Evolutionary conservation across 2,329 filamentous ascomycete genomes (phyloP).

Genomic region (Botrytis elliptica): DNA sequence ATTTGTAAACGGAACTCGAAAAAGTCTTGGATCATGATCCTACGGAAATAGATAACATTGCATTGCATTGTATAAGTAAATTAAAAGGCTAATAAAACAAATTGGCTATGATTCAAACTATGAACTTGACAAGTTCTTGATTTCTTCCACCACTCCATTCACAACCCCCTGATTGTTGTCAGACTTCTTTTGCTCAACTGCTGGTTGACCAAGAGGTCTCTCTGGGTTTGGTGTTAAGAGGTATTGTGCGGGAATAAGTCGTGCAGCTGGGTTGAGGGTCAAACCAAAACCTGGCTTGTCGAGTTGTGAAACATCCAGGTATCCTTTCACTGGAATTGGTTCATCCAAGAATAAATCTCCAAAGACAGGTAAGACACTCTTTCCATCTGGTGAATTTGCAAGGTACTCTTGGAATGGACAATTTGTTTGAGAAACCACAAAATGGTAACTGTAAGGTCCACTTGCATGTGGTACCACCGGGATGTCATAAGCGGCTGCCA

Average conservation of each 20-base stretch:
- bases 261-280: slow-evolving; percentile 74
- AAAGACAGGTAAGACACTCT: slow-evolving; percentile 87
- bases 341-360: slow-evolving; percentile 89
- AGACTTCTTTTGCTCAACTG: slow-evolving; percentile 24
- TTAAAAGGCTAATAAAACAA: slow-evolving; percentile 11
- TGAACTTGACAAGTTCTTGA: slow-evolving; percentile 31
- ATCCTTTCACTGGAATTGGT: slow-evolving; percentile 81
- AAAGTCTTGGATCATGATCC: neutral
- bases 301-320: slow-evolving; percentile 72
- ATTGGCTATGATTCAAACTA: slow-evolving; percentile 17
- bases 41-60: neutral
- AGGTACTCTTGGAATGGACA: slow-evolving; percentile 95
- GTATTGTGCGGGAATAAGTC: slow-evolving; percentile 72
- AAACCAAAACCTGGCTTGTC: slow-evolving; percentile 91
- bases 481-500: slow-evolving; percentile 90
- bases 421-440: slow-evolving; percentile 89
- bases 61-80: neutral
- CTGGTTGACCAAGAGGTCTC: slow-evolving; percentile 42
- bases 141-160: slow-evolving; percentile 34
- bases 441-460: slow-evolving; percentile 94
- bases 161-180: slow-evolving; percentile 40
- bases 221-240: slow-evolving; percentile 67
- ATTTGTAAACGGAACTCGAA: neutral
- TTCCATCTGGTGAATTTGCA: slow-evolving; percentile 87
- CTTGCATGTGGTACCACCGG: slow-evolving; percentile 94